These are phyloP conservation scores for Lunularia cruciata DNA, from an alignment of 225 moss, liverwort and hornwort genomes.

Conservation along the genomic window DNA sequence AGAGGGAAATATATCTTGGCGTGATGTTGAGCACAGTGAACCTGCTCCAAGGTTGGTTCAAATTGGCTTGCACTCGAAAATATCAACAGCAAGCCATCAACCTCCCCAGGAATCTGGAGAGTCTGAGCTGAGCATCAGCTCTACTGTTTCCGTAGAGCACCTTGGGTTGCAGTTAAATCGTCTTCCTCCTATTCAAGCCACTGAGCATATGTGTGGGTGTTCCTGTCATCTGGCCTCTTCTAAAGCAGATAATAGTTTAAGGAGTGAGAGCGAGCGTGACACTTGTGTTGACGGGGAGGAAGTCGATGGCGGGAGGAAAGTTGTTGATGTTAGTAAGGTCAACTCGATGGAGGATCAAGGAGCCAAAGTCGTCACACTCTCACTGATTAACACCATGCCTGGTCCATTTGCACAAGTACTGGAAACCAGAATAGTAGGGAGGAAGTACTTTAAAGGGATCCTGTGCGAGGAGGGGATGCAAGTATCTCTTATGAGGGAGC, in stretches of 20 bases:
- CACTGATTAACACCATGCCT: no score
- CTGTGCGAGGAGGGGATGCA: conserved; percentile 65
- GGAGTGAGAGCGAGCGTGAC: conserved; percentile 23
- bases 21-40: background rate
- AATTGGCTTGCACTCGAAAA: background rate
- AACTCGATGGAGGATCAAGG: conserved; percentile 4
- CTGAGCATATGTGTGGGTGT: conserved; percentile 18
- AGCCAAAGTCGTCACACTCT: conserved; percentile 14
- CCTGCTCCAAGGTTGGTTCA: background rate
- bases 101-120: background rate
- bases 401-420: conserved; percentile 28
- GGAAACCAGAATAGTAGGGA: conserved; percentile 74
- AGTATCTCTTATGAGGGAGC: conserved; percentile 62
- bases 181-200: background rate
- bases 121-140: background rate
- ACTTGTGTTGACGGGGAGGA: conserved; percentile 7
- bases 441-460: conserved; percentile 57
- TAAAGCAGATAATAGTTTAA: conserved; percentile 19
- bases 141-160: background rate
- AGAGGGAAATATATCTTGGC: no score
- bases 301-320: background rate
- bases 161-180: background rate
- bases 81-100: background rate
- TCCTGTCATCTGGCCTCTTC: conserved; percentile 20
- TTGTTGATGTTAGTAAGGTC: background rate